Conservation (phyloP, 352 stramenopile genomes). For the Globisporangium cystogenes region DNA sequence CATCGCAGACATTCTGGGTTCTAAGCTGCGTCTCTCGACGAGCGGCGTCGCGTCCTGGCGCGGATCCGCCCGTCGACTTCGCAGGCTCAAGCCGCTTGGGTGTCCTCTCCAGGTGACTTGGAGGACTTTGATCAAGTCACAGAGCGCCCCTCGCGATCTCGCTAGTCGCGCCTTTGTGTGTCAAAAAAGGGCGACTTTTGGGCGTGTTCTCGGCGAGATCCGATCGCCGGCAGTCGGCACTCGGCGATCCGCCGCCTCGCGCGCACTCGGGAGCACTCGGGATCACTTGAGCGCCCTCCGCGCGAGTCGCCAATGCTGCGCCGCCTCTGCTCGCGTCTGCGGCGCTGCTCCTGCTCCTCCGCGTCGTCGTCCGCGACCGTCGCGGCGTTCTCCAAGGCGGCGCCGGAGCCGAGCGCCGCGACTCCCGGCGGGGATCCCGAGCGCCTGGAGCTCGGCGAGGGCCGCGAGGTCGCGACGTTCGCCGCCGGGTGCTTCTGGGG, state of each 20-base stretch:
- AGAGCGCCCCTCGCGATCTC: too few species aligned
- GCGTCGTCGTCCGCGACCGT: background rate
- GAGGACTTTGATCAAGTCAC: too few species aligned
- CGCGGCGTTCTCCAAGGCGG: background rate
- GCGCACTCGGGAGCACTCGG: background rate
- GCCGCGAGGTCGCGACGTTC: slow-evolving; percentile 72
- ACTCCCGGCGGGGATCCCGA: background rate
- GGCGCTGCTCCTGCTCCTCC: background rate
- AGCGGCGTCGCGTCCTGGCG: too few species aligned
- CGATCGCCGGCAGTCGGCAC: background rate
- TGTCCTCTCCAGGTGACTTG: too few species aligned
- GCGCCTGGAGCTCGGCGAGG: slow-evolving; percentile 25
- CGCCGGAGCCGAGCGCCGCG: background rate
- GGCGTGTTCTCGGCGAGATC: background rate
- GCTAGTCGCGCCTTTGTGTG: too few species aligned
- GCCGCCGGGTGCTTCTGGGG: slow-evolving; percentile 98
- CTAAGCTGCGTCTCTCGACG: too few species aligned
- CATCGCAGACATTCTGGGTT: too few species aligned
- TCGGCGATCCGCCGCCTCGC: background rate
- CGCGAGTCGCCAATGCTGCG: background rate
- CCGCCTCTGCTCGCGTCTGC: background rate
- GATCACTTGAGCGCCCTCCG: background rate
- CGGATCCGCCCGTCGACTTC: too few species aligned
- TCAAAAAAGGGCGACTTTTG: background rate
- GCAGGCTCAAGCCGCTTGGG: too few species aligned